Evolutionary conservation across 257 asterid genomes (phyloP).

Genomic region (Lycium barbarum): DNA sequence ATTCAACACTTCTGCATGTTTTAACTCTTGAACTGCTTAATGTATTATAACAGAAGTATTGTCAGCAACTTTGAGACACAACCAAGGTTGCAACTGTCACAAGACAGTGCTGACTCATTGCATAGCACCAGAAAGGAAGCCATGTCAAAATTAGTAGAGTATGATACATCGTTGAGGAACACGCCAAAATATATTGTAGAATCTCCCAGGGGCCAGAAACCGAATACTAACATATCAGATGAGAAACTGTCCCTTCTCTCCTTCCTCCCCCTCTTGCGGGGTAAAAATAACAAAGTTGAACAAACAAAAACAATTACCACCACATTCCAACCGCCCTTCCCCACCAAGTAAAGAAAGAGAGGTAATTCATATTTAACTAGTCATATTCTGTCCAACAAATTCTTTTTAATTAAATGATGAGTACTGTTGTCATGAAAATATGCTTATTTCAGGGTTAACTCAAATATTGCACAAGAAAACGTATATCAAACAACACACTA

Average conservation of each 20-base stretch:
- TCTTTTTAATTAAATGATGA: background rate
- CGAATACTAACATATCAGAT: background rate
- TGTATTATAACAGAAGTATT: conserved; percentile 9
- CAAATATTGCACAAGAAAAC: background rate
- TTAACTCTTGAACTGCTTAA: background rate
- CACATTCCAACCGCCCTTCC: background rate
- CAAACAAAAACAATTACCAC: background rate
- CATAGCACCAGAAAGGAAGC: background rate
- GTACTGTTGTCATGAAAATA: background rate
- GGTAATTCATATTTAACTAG: background rate
- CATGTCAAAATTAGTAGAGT: background rate
- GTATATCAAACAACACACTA: conserved; percentile 3
- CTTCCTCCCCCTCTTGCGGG: background rate
- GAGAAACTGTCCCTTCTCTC: background rate
- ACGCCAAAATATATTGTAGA: background rate
- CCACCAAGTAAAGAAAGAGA: background rate
- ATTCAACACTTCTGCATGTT: conserved; percentile 2
- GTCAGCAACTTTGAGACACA: background rate
- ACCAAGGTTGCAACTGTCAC: conserved; percentile 10
- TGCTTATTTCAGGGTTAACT: conserved; percentile 20
- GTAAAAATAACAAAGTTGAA: background rate
- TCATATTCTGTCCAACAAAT: background rate
- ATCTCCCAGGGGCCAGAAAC: conserved; percentile 2
- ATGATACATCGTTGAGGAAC: conserved; percentile 9
- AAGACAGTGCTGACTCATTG: background rate